A percentile compares a stretch with the other conserved stretches of the same genome.
phyloP scores from a whole-genome alignment of 1,139 yeast genomes.

The Saccharomyces hybrid region DNA sequence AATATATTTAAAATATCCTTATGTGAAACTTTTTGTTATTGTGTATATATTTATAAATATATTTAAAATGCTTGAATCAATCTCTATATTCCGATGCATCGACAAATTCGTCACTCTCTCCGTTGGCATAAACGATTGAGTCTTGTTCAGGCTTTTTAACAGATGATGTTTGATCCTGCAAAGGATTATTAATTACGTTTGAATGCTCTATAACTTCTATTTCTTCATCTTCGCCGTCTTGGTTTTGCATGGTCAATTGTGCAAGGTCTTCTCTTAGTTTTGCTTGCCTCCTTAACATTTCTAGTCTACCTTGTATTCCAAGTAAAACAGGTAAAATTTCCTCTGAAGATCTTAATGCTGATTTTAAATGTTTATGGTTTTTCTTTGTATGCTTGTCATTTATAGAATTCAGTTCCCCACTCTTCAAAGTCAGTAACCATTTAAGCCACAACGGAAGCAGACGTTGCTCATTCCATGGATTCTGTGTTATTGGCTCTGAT shows the following conservation, averaged over 20 bases:
- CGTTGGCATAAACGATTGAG: constrained; percentile 40
- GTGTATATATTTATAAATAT: not conserved
- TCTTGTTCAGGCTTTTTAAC: constrained; percentile 32
- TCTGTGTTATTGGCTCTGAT: constrained; percentile 14
- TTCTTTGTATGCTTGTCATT: constrained; percentile 19
- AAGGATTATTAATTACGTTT: constrained; percentile 10
- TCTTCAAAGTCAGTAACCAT: constrained; percentile 22
- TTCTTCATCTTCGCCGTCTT: constrained; percentile 10
- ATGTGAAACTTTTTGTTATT: not conserved
- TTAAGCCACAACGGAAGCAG: constrained; percentile 22
- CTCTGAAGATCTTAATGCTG: constrained; percentile 21
- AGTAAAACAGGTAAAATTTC: constrained; percentile 54
- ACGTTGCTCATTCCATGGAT: constrained; percentile 19
- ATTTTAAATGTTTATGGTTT: constrained; percentile 22
- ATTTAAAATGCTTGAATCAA: not conserved
- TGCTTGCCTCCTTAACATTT: constrained; percentile 67
- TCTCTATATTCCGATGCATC: constrained; percentile 27
- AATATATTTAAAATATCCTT: not conserved
- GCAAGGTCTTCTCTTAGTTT: constrained; percentile 53
- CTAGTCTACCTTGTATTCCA: constrained; percentile 79
- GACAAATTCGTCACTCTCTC: constrained; percentile 45
- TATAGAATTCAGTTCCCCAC: constrained; percentile 9
- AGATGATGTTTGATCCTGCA: constrained; percentile 3
- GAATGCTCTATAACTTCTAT: constrained; percentile 8
- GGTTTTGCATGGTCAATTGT: constrained; percentile 11